Conservation (phyloP, 768 basidiomycete species). For the Mycena metata region DNA sequence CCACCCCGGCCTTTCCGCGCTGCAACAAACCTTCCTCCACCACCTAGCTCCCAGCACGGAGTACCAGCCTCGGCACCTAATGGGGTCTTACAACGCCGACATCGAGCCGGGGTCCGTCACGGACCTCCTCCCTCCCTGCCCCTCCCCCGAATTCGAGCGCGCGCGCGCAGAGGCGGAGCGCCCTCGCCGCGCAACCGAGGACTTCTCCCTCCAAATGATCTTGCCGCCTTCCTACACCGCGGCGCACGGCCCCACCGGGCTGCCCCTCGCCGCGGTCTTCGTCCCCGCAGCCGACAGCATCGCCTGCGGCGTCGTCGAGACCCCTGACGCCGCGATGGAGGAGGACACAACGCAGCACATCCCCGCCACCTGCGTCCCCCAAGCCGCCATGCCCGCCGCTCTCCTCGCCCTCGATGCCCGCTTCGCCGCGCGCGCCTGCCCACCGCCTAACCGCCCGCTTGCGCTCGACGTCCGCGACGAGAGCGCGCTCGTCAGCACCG, state of each 20-base stretch:
- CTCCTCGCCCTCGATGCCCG: neutral
- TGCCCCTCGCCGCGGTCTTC: conserved; percentile 1
- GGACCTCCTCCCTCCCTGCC: neutral
- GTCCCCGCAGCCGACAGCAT: neutral
- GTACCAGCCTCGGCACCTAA: neutral
- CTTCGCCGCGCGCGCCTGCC: neutral
- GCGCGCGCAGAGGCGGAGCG: neutral
- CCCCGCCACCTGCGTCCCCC: neutral
- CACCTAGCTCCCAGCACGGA: neutral
- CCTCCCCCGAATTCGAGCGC: neutral
- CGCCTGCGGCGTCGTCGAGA: neutral
- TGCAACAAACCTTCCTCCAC: neutral
- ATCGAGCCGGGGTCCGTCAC: too few relatives aligned
- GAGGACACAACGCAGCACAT: neutral
- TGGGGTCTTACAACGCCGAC: neutral
- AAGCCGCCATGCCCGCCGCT: neutral
- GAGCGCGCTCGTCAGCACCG: conserved; percentile 3
- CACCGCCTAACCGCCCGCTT: neutral
- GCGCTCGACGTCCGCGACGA: conserved; percentile 6
- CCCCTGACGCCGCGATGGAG: neutral
- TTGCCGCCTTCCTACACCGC: neutral
- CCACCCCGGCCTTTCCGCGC: neutral
- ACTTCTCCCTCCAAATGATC: conserved; percentile 11
- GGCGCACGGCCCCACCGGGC: neutral
- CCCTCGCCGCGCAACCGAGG: neutral